These are phyloP conservation scores for Trichoderma aggressivum DNA, from an alignment of 2,329 filamentous ascomycete genomes.

Conservation along the genomic window DNA sequence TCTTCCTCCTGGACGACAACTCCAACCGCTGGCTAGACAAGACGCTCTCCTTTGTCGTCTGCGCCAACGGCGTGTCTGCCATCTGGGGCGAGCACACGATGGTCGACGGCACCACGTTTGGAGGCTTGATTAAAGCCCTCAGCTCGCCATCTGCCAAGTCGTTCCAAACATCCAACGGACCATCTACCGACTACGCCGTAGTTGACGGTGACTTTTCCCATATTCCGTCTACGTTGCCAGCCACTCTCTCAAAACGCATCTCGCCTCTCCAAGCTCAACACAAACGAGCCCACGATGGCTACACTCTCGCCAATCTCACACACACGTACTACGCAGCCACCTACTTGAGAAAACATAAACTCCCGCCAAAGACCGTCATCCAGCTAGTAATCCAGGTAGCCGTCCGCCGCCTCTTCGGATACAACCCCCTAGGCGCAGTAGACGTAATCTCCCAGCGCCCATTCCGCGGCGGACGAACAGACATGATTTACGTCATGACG, in stretches of 20 bases:
- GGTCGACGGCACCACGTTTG: slow-evolving; percentile 18
- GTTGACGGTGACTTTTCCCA: background rate
- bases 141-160: background rate
- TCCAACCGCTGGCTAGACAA: slow-evolving; percentile 22
- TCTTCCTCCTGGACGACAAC: slow-evolving; percentile 3
- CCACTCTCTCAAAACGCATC: background rate
- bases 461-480: slow-evolving; percentile 10
- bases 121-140: background rate
- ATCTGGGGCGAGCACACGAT: slow-evolving; percentile 17
- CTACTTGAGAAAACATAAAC: background rate
- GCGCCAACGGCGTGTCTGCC: slow-evolving; percentile 16
- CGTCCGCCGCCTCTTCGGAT: background rate
- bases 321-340: background rate
- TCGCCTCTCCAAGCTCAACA: background rate
- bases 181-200: background rate
- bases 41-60: slow-evolving; percentile 15
- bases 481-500: slow-evolving; percentile 16
- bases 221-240: background rate
- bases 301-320: background rate
- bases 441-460: slow-evolving; percentile 13
- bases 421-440: slow-evolving; percentile 8
- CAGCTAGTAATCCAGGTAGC: background rate
- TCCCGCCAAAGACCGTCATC: slow-evolving; percentile 1
- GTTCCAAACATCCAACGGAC: background rate
- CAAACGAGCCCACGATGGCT: background rate